Conservation (phyloP, 2,329 filamentous ascomycete genomes). For the Aspergillus novoparasiticus region DNA sequence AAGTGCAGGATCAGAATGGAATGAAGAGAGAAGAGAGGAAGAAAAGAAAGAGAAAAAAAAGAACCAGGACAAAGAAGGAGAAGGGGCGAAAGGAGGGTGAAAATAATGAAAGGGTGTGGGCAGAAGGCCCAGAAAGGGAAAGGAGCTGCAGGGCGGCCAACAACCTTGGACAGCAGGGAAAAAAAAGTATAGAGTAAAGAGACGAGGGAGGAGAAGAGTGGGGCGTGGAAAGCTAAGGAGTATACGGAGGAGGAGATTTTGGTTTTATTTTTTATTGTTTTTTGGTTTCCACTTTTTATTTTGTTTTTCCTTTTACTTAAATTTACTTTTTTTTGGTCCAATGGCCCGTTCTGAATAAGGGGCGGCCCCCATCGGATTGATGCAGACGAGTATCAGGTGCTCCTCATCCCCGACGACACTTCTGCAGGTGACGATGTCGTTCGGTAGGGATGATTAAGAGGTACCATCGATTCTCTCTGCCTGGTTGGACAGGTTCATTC, state of each 20-base stretch:
- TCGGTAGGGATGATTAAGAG: neutral
- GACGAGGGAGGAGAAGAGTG: neutral
- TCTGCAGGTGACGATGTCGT: slow-evolving; percentile 1
- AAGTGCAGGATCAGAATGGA: slow-evolving; percentile 17
- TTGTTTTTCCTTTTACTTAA: neutral
- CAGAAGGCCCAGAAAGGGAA: slow-evolving; percentile 20
- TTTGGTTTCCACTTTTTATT: neutral
- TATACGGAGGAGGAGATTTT: neutral
- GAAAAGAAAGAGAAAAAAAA: slow-evolving; percentile 22
- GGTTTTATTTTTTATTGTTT: neutral
- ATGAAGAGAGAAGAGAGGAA: slow-evolving; percentile 22
- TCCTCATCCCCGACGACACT: neutral
- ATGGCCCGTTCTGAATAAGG: neutral
- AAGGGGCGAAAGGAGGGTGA: slow-evolving; percentile 25
- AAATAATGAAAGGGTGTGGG: slow-evolving; percentile 21
- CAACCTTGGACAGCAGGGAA: slow-evolving; percentile 14
- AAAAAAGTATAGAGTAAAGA: slow-evolving; percentile 4
- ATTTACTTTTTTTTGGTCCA: neutral
- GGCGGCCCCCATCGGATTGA: neutral
- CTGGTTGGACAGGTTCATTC: neutral
- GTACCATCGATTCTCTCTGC: neutral
- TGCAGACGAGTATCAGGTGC: neutral
- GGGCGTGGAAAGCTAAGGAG: neutral
- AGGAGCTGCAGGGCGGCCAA: slow-evolving; percentile 27
- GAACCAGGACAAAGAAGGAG: slow-evolving; percentile 28